Evolutionary conservation across 2,329 filamentous ascomycete species (phyloP), one percentile per base, ranked within the genome.

Genomic region (Ophiostoma sp.): DNA sequence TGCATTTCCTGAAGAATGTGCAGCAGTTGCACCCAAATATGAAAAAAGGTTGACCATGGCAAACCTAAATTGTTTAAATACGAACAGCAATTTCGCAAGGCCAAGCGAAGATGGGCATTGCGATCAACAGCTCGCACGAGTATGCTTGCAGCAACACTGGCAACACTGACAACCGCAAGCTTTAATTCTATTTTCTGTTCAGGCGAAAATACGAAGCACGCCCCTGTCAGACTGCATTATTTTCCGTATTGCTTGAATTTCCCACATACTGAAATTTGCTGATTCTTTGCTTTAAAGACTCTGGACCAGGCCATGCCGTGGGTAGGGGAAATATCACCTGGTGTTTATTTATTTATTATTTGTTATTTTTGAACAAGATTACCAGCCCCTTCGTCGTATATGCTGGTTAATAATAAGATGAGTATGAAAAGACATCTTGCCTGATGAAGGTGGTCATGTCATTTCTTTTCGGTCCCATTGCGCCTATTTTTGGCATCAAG

Each of bases 401-500:
- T 44, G 42, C 8, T 44, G 42, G 42, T 44, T 12, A 49, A 49
- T 27, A 27, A 27, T 27, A 27, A 27, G 27, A 27, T 27, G 27
- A 27, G 27, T 27, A 27, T 27, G 27, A 27, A 27, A 27, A 27
- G 27, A 27, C 27, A 27, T 27, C 27, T 27, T 27, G 27, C 27
- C 27, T 27, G 27, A 27, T 27, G 27, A 27, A 27, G 27, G 27
- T 27, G 27, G 41, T 64, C 62, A 64, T 64, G 40, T 64, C 62
- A 64, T 64, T 64, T 64, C 62, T 6, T 45, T 45, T 44, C 40
- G 38, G 38, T 41, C 41, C 62, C 62, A 64, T 45, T 9, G 11
- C 41, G 41, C 62, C 62, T 64, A 64, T 64, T 64, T 64, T 64
- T 64, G 62, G 62, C 41, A 64, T 45, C 7, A 5, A n/a, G 27